A percentile compares a stretch with the other conserved stretches of the same genome.
Conservation (phyloP, 2,329 filamentous ascomycete genomes). For the Penicillium verrucosum region DNA sequence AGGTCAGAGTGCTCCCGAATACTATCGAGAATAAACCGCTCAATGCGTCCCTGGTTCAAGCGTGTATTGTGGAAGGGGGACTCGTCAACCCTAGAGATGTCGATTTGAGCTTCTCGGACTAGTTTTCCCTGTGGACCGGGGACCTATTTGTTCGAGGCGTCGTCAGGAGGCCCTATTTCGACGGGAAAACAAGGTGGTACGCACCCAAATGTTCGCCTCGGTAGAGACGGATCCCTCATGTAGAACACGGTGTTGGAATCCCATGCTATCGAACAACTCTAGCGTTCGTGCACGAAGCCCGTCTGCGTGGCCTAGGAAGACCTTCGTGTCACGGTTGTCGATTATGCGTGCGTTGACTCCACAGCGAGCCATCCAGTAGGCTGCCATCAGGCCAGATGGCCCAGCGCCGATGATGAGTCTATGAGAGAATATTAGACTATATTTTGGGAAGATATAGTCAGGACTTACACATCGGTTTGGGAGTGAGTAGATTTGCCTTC, state of each 20-base stretch:
- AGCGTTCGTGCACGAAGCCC: conserved; percentile 20
- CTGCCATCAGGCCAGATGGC: conserved; percentile 50
- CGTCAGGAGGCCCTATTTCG: not conserved
- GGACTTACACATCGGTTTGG: conserved; percentile 5
- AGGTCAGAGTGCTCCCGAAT: conserved; percentile 56
- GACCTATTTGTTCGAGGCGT: conserved; percentile 3
- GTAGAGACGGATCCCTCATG: conserved; percentile 67
- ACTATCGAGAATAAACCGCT: conserved; percentile 63
- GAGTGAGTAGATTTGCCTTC: not conserved
- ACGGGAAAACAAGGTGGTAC: not conserved
- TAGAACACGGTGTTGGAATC: conserved; percentile 61
- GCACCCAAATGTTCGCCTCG: conserved; percentile 56
- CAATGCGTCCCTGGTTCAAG: conserved; percentile 68
- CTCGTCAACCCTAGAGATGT: conserved; percentile 57
- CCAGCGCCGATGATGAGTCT: conserved; percentile 50
- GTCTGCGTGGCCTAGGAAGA: conserved; percentile 30
- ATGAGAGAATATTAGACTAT: not conserved
- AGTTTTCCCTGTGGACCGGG: conserved; percentile 52
- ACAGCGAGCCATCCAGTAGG: conserved; percentile 50
- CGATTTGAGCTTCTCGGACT: conserved; percentile 61
- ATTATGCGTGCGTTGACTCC: conserved; percentile 50
- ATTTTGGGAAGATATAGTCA: fast-evolving
- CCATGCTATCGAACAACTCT: conserved; percentile 66
- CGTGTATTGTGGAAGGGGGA: conserved; percentile 62
- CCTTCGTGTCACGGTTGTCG: conserved; percentile 43